Evolutionary conservation across 108 stramenopile species (phyloP), one percentile per base, ranked within the genome.

Genomic region (Parietichytrium sp.): DNA sequence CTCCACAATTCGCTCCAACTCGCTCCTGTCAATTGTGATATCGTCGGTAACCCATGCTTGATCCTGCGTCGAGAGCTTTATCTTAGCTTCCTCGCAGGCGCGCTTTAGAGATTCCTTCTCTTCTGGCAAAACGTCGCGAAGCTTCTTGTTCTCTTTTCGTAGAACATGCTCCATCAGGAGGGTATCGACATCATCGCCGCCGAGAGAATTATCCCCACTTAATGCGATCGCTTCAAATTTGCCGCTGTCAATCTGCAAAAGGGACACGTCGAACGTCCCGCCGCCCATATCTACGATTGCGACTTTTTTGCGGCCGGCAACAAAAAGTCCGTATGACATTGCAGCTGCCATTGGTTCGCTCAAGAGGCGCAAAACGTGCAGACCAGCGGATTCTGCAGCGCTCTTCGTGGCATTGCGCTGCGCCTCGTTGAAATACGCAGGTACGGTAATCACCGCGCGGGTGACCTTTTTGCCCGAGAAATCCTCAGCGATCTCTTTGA

Each of bases 141-240:
- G 42, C 20, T 33, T n/a, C 0, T 45, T 42, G 10, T 42, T 42
- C 10, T 23, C 23, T 45, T 25, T 16, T 25, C n/a, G 38, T 10
- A 12, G 45, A 8, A 72, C 61, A 27, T 72, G 42, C 13, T 36
- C n/a, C 61, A 72, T 72, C 20, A 72, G 61, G 23, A 27, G 6
- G 0, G 33, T 23, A 42, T 72, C 61, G 1, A 72, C 61, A 38
- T 72, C 61, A 27, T 72, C 61, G 2, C 61, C 61, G 33, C 61
- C 61, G 6, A 72, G 42, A 42, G 36, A 42, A 2, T 72, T 72
- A 20, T 72, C 61, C n/a, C 61, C 61, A 6, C 61, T 33, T 45
- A 72, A n/a, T 72, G 61, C 61, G 13, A 72, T 72, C 12, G 61
- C 61, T 42, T 72, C 61, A 72, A 72, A 72, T 3, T 72, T 72